Percentiles rank a stretch among this genome's conserved stretches.
phyloP scores from a whole-genome alignment of 306 rosid species.

The Lagenaria siceraria region DNA sequence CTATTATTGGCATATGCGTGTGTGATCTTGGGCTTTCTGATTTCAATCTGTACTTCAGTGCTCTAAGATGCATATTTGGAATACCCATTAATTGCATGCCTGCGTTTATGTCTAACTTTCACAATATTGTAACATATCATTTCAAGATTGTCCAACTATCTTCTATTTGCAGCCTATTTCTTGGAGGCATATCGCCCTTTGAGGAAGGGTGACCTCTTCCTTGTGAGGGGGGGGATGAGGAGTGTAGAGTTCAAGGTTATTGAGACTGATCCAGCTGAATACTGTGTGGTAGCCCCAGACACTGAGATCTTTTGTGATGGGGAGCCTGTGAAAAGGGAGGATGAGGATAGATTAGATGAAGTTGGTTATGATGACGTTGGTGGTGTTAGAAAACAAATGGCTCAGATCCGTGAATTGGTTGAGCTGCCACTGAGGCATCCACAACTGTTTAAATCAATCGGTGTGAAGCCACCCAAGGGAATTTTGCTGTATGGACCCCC shows the following conservation, averaged over 20 bases:
- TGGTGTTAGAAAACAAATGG: slow-evolving; percentile 96
- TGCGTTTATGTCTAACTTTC: not conserved
- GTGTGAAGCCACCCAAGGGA: slow-evolving; percentile 99
- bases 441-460: slow-evolving; percentile 80
- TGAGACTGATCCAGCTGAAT: slow-evolving; percentile 86
- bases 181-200: slow-evolving; percentile 87
- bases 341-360: slow-evolving; percentile 87
- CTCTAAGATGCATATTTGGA: not conserved
- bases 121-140: not conserved
- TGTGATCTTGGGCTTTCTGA: not conserved
- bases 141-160: not conserved
- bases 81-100: not conserved
- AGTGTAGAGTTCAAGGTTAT: slow-evolving; percentile 97
- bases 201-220: slow-evolving; percentile 90
- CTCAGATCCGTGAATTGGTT: slow-evolving; percentile 84
- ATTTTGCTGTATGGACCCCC: slow-evolving; percentile 86
- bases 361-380: slow-evolving; percentile 98
- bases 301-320: slow-evolving; percentile 97
- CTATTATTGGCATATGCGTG: not conserved
- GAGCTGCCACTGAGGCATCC: slow-evolving; percentile 96
- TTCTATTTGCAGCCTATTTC: slow-evolving; percentile 65
- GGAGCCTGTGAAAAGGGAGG: slow-evolving; percentile 83
- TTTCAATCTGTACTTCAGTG: not conserved
- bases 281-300: slow-evolving; percentile 96
- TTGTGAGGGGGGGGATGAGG: slow-evolving; percentile 98